A percentile compares a stretch with the other conserved stretches of the same genome.
Evolutionary conservation across 2,329 filamentous ascomycete species (phyloP).

Genomic region (Venturia asperata): DNA sequence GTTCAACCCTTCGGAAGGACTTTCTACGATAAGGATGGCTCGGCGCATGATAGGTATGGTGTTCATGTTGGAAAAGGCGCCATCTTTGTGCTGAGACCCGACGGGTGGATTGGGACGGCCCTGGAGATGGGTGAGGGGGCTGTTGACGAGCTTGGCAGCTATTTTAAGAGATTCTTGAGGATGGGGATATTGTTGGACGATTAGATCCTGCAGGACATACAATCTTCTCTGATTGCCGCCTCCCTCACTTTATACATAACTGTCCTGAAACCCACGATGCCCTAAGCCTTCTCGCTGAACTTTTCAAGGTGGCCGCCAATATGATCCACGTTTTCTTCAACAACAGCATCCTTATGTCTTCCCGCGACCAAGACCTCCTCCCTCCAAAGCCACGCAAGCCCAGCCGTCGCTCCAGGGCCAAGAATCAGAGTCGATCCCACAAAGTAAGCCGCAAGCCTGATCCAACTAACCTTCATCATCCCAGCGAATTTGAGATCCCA

Average conservation of each 20-base stretch:
- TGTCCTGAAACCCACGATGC: too few relatives aligned
- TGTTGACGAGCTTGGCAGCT: conserved; percentile 22
- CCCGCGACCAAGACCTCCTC: conserved; percentile 5
- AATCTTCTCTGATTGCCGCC: too few relatives aligned
- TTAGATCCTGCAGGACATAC: background rate
- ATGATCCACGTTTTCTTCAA: background rate
- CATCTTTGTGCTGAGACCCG: conserved; percentile 30
- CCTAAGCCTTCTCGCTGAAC: too few relatives aligned
- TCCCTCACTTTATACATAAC: too few relatives aligned
- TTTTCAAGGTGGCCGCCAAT: too few relatives aligned
- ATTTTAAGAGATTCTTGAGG: conserved; percentile 25
- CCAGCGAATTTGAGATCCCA: conserved; percentile 14
- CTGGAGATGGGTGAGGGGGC: conserved; percentile 21
- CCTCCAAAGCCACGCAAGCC: conserved; percentile 15
- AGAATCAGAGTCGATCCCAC: background rate
- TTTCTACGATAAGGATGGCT: conserved; percentile 30
- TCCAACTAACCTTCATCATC: conserved; percentile 10
- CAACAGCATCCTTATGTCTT: conserved; percentile 6
- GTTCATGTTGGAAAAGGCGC: conserved; percentile 25
- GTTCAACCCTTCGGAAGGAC: conserved; percentile 31
- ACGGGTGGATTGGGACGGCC: conserved; percentile 30
- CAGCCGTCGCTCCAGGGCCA: conserved; percentile 11
- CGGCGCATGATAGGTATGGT: conserved; percentile 31
- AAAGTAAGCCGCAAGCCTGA: background rate
- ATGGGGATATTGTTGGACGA: background rate